Conservation (phyloP, 2,329 filamentous ascomycete species). For the Trichophyton equinum region DNA sequence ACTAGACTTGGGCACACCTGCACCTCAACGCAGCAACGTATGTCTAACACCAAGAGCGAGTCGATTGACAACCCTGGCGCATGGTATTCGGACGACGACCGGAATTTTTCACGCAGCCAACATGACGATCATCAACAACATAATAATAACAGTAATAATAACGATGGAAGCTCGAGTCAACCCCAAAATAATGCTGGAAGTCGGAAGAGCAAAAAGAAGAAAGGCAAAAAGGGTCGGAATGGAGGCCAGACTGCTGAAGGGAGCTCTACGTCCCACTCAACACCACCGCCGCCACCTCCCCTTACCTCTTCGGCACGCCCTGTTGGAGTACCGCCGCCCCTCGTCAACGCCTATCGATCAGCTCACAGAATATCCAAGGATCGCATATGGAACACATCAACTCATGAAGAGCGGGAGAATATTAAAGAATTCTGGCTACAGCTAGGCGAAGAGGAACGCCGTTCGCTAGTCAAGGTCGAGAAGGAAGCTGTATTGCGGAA, state of each 20-base stretch:
- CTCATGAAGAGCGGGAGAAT: conserved; percentile 83
- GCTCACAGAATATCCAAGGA: conserved; percentile 49
- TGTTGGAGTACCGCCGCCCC: conserved; percentile 32
- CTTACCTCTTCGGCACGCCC: conserved; percentile 27
- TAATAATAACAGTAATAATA: conserved; percentile 16
- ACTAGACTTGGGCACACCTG: conserved; percentile 21
- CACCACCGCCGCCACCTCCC: conserved; percentile 25
- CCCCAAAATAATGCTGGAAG: conserved; percentile 12
- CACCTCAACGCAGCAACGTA: conserved; percentile 9
- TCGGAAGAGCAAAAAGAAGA: conserved; percentile 32
- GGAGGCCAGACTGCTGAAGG: conserved; percentile 27
- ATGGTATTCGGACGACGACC: conserved; percentile 45
- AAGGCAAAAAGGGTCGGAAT: conserved; percentile 26
- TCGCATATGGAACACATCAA: conserved; percentile 96
- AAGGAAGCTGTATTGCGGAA: conserved; percentile 96
- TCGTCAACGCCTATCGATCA: conserved; percentile 31
- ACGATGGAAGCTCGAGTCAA: conserved; percentile 15
- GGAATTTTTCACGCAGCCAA: conserved; percentile 25
- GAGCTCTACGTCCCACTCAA: conserved; percentile 29
- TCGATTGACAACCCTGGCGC: conserved; percentile 41
- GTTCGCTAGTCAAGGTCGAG: conserved; percentile 91
- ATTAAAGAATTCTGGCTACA: conserved; percentile 99
- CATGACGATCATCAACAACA: conserved; percentile 16
- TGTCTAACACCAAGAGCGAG: conserved; percentile 12
- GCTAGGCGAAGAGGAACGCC: conserved; percentile 83